Evolutionary conservation across 2,329 filamentous ascomycete species (phyloP).

Genomic region (Cladophialophora carrionii): DNA sequence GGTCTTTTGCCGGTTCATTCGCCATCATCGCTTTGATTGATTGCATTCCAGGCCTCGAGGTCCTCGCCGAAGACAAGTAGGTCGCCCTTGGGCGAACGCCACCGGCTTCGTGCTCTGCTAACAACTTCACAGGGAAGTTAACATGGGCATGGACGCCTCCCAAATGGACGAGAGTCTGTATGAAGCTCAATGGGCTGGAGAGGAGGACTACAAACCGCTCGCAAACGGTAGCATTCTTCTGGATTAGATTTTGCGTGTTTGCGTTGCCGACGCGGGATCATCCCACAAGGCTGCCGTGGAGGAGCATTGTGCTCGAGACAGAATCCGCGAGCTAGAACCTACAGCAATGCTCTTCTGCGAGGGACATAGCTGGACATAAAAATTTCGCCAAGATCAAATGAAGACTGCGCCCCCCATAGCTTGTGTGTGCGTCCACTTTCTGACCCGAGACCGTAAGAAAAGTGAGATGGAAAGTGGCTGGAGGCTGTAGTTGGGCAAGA

Average conservation of each 20-base stretch:
- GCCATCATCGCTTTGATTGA: slow-evolving; percentile 56
- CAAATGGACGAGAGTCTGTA: slow-evolving; percentile 56
- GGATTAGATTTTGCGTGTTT: slow-evolving; percentile 15
- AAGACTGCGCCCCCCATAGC: too few species aligned
- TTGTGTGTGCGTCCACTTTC: too few species aligned
- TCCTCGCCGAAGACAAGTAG: slow-evolving; percentile 58
- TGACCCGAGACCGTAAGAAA: too few species aligned
- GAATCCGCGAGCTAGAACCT: background rate
- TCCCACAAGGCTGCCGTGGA: background rate
- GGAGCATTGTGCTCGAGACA: background rate
- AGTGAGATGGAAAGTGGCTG: too few species aligned
- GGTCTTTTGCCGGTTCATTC: slow-evolving; percentile 56
- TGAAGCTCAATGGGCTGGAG: slow-evolving; percentile 44
- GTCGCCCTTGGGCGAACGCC: slow-evolving; percentile 34
- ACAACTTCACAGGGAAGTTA: slow-evolving; percentile 44
- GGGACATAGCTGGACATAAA: background rate
- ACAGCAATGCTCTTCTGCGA: background rate
- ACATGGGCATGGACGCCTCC: slow-evolving; percentile 54
- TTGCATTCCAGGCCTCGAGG: slow-evolving; percentile 57
- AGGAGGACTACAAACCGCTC: slow-evolving; percentile 40
- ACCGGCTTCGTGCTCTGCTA: slow-evolving; percentile 6
- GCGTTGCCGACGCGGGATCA: background rate
- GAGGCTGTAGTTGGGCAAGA: too few species aligned
- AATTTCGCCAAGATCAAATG: background rate
- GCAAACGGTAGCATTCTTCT: slow-evolving; percentile 28